A percentile compares a stretch with the other conserved stretches of the same genome.
Evolutionary conservation across 73 alveolate species (phyloP).

Genomic region (Paramecium sexaurelia): DNA sequence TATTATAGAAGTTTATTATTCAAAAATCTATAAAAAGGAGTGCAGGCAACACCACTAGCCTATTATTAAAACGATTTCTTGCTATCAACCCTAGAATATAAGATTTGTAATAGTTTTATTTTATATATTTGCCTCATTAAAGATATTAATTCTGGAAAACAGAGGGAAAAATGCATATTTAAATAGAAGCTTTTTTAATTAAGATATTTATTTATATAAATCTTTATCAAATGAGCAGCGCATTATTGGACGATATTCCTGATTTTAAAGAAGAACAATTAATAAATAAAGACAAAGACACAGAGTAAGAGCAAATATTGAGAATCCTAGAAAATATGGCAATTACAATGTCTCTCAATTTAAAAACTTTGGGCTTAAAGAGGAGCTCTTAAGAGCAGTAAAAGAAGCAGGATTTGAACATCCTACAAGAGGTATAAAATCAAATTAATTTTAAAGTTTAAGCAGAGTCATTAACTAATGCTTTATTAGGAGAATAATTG

Average conservation of each 20-base stretch:
- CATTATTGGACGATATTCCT: constrained; percentile 53
- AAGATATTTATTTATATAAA: neutral
- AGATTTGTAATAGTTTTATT: neutral
- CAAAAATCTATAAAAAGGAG: too few species aligned
- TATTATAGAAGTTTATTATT: too few species aligned
- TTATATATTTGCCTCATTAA: neutral
- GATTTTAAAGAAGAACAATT: constrained; percentile 17
- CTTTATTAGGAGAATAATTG: constrained; percentile 60
- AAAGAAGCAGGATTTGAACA: constrained; percentile 71
- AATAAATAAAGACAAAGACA: neutral
- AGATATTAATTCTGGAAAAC: neutral
- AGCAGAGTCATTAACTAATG: constrained; percentile 65
- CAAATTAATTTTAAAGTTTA: neutral
- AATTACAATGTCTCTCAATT: constrained; percentile 50
- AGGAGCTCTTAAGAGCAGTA: constrained; percentile 66
- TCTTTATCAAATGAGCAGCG: constrained; percentile 4
- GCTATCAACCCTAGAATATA: neutral
- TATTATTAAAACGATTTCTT: neutral
- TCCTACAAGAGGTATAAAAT: constrained; percentile 59
- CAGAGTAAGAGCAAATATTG: constrained; percentile 31
- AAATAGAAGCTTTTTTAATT: neutral
- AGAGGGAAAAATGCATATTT: constrained; percentile 32
- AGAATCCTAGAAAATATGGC: constrained; percentile 49
- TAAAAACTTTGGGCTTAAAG: constrained; percentile 64
- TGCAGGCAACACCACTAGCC: too few species aligned